Conservation (phyloP, 805 yeast genomes). For the Komagataella populi region DNA sequence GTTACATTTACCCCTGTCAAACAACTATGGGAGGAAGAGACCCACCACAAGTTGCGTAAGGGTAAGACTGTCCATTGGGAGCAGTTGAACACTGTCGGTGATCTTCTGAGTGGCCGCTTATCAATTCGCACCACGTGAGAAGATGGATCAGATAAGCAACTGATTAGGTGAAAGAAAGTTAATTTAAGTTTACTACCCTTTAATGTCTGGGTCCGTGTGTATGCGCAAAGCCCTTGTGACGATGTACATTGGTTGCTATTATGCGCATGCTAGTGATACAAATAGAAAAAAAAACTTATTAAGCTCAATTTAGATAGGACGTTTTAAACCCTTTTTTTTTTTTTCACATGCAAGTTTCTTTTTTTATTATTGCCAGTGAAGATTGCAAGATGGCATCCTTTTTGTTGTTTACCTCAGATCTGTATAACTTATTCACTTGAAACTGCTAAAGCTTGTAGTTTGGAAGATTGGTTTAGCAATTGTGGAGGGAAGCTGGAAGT, state of each 20-base stretch:
- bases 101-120: slow-evolving; percentile 61
- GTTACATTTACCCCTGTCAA: slow-evolving; percentile 44
- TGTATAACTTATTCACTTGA: too few relatives aligned
- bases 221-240: too few relatives aligned
- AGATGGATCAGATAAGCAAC: slow-evolving; percentile 16
- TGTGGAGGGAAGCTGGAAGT: too few relatives aligned
- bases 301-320: neutral
- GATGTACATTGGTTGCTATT: neutral
- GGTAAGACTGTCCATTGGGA: slow-evolving; percentile 62
- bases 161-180: too few relatives aligned
- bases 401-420: neutral
- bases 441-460: too few relatives aligned
- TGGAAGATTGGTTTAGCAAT: too few relatives aligned
- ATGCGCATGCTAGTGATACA: neutral
- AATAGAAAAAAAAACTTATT: neutral
- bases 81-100: slow-evolving; percentile 41
- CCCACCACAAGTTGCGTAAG: slow-evolving; percentile 50
- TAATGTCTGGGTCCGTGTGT: too few relatives aligned
- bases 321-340: too few relatives aligned
- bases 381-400: neutral
- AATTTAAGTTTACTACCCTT: too few relatives aligned
- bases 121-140: slow-evolving; percentile 16
- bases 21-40: slow-evolving; percentile 43
- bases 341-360: neutral
- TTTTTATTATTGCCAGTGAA: neutral